Evolutionary conservation across 129 eudicot species (phyloP).

Genomic region (Kitagawia praeruptora): DNA sequence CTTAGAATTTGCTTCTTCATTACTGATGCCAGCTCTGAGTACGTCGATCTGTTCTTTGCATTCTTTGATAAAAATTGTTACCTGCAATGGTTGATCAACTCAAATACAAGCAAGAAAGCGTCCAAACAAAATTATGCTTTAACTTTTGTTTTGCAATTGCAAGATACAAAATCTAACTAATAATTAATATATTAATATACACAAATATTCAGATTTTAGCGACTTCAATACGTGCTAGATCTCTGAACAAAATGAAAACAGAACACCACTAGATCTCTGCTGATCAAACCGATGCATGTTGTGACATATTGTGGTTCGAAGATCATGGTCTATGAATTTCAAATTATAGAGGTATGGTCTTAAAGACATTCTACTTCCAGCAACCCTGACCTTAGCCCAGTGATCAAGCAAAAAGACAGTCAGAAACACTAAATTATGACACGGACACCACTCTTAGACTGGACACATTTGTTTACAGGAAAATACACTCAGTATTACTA

Average conservation of each 20-base stretch:
- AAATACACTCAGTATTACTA: neutral
- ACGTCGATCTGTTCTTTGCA: slow-evolving; percentile 89
- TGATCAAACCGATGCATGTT: neutral
- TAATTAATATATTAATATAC: neutral
- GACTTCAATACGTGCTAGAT: neutral
- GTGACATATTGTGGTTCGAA: neutral
- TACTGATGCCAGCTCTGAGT: slow-evolving; percentile 57
- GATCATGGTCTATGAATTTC: neutral
- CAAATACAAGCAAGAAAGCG: neutral
- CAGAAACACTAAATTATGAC: neutral
- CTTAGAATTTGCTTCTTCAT: slow-evolving; percentile 71
- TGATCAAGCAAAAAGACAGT: neutral
- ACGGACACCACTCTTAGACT: neutral
- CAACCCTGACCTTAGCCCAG: neutral
- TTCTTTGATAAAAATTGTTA: slow-evolving; percentile 68
- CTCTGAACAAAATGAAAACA: neutral
- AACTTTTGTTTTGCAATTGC: neutral
- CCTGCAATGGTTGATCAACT: slow-evolving; percentile 39
- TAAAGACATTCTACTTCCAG: neutral
- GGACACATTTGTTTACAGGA: neutral
- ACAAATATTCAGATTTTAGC: neutral
- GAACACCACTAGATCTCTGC: neutral
- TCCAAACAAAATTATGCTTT: neutral
- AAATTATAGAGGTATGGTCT: neutral
- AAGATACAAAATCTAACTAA: neutral